Conservation (phyloP, 345 rosid species). For the Moricandia moricandioides region DNA sequence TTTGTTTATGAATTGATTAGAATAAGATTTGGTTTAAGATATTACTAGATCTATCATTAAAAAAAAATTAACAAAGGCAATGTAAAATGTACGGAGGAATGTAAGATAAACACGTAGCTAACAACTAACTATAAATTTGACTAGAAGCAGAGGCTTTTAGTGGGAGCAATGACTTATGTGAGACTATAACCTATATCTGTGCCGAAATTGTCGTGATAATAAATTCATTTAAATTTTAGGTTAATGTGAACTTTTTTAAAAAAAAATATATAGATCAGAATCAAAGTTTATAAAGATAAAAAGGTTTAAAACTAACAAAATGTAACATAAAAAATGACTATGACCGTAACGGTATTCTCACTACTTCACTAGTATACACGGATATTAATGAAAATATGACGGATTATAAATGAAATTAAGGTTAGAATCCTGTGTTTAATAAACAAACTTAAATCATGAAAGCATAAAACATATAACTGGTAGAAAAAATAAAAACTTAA, state of each 20-base stretch:
- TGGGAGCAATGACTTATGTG: neutral
- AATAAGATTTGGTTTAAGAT: neutral
- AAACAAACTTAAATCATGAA: neutral
- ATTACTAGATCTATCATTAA: neutral
- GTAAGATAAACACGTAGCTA: conserved; percentile 14
- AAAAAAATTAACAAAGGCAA: neutral
- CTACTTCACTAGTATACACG: neutral
- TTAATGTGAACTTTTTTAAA: neutral
- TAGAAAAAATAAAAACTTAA: neutral
- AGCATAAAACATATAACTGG: neutral
- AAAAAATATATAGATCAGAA: neutral
- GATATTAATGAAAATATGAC: neutral
- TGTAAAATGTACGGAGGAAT: neutral
- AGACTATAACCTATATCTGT: neutral
- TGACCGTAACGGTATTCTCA: neutral
- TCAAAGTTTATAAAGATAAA: neutral
- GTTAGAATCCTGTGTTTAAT: neutral
- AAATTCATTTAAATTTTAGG: neutral
- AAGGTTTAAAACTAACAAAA: neutral
- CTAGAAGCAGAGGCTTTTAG: neutral
- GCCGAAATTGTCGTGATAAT: conserved; percentile 12
- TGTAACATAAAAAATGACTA: neutral
- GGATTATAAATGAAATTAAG: neutral
- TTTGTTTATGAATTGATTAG: neutral
- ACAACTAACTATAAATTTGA: conserved; percentile 16